Evolutionary conservation across 2,329 filamentous ascomycete genomes (phyloP).

Genomic region (Furcasterigmium furcatum): DNA sequence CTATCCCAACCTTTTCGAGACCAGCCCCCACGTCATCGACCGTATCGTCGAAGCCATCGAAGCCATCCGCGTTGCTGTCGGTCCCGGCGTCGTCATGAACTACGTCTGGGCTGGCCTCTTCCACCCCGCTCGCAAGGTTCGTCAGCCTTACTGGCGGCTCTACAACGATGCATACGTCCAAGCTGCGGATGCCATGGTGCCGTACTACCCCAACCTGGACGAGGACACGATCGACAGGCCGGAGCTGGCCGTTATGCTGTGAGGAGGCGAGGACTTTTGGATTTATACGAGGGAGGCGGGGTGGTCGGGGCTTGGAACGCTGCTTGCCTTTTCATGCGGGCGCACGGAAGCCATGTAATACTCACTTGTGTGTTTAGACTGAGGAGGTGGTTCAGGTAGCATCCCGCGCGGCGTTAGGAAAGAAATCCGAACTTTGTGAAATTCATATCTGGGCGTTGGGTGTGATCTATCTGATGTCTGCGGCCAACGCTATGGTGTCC

Average conservation of each 20-base stretch:
- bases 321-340: background rate
- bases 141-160: slow-evolving; percentile 91
- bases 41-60: slow-evolving; percentile 97
- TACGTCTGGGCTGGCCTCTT: slow-evolving; percentile 98
- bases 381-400: slow-evolving; percentile 1
- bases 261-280: slow-evolving; percentile 21
- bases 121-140: slow-evolving; percentile 92
- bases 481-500: no score
- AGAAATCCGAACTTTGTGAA: background rate
- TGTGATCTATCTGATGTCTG: no score
- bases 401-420: background rate
- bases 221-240: slow-evolving; percentile 76
- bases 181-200: slow-evolving; percentile 89
- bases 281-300: background rate
- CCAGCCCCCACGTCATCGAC: slow-evolving; percentile 96
- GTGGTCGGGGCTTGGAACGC: background rate
- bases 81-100: slow-evolving; percentile 90
- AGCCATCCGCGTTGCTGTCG: slow-evolving; percentile 89
- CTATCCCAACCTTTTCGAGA: slow-evolving; percentile 97
- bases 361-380: slow-evolving; percentile 2
- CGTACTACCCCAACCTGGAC: slow-evolving; percentile 86
- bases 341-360: slow-evolving; percentile 5
- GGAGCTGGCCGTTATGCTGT: slow-evolving; percentile 82
- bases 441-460: no score
- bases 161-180: slow-evolving; percentile 98